Evolutionary conservation across 352 stramenopile species (phyloP), one percentile per base, ranked within the genome.

Genomic region (Globisporangium emineosum): DNA sequence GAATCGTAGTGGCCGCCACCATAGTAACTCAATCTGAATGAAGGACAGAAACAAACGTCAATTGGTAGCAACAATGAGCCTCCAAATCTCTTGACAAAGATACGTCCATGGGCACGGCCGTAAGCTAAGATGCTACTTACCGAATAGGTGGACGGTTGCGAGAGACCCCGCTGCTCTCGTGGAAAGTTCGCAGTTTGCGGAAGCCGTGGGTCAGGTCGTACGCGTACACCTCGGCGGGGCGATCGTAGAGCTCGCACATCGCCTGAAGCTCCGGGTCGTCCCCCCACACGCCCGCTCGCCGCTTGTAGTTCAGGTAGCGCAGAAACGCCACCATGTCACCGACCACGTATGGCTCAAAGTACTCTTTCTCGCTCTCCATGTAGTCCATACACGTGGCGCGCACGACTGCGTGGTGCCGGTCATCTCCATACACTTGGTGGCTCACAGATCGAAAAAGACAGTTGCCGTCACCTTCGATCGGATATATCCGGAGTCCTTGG

Each of bases 221-320:
- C 13, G 88, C 85, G 71, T 92, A 98, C 40, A 98, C 89, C 71
- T 98, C 81, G 0, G 90, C 89, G 2, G 88, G 78, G 29, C 92
- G 88, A 57, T 97, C 85, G 67, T 98, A 98, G 4, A 99, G 71
- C 75, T 99, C 97, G 50, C 85, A 97, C 60, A 98, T 92, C 30
- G 97, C 87, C 43, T 98, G 96, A 43, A 99, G 92, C 81, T 99
- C 97, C 2, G 93, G 89, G 68, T 98, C 96, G 66, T 98, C 97
- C 15, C 95, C 97, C 83, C 97, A 98, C 7, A 98, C 92, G 40
- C 92, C 94, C 54, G 90, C 70, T 27, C 84, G 77, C 5, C 94
- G 82, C 70, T 98, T 99, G 52, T 96, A 71, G 15, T 66, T 59
- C 55, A 99, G 68, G 65, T 99, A 99, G 2, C 78, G 70, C 57